Conservation (phyloP, 1,284 basidiomycete species). For the Puccinia novopanici region DNA sequence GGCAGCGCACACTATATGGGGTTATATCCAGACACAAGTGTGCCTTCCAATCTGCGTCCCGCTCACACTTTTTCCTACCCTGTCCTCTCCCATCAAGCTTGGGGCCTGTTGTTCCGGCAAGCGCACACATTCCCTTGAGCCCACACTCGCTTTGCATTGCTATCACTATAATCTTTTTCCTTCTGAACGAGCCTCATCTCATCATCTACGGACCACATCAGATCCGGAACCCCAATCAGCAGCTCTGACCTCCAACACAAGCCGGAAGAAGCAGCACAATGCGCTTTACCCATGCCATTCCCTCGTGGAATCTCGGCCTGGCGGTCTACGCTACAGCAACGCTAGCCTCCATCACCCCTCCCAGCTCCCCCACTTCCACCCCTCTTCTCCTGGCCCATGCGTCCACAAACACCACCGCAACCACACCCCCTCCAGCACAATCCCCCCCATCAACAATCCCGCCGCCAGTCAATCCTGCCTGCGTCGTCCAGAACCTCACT, state of each 20-base stretch:
- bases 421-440: neutral
- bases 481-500: conserved; percentile 31
- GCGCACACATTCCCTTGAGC: neutral
- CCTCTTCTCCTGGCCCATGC: neutral
- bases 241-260: neutral
- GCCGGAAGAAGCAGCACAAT: neutral
- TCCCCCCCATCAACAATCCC: neutral
- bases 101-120: neutral
- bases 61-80: too few species aligned
- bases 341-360: neutral
- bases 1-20: neutral
- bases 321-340: neutral
- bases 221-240: neutral
- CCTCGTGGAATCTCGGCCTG: neutral
- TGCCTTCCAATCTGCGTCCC: neutral
- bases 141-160: conserved; percentile 12
- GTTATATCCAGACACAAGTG: neutral
- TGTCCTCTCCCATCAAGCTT: neutral
- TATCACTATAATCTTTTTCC: neutral
- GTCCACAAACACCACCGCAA: neutral
- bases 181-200: neutral
- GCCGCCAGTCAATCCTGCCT: neutral
- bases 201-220: neutral
- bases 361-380: neutral
- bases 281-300: neutral